Evolutionary conservation across 352 stramenopile genomes (phyloP).

Genomic region (Phytophthora citricola): DNA sequence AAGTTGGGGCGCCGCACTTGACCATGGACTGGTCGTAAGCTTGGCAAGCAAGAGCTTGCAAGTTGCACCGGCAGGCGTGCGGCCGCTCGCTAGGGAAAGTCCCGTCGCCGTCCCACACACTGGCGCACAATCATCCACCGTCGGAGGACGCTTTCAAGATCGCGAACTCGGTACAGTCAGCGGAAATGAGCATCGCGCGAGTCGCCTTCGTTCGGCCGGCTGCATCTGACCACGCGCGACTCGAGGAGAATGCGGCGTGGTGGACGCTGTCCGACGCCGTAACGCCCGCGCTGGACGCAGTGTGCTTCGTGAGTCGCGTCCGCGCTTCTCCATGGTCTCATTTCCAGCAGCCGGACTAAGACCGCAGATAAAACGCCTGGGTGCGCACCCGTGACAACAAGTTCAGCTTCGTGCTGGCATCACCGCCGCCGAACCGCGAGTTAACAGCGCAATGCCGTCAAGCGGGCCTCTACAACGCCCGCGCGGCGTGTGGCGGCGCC

Average conservation of each 20-base stretch:
- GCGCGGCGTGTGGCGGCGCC: constrained; percentile 2
- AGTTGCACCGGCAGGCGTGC: not conserved
- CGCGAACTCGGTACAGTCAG: constrained; percentile 2
- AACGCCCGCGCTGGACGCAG: constrained; percentile 14
- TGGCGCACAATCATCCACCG: constrained; percentile 6
- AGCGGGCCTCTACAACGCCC: constrained; percentile 12
- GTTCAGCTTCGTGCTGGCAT: constrained; percentile 30
- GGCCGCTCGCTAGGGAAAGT: constrained; percentile 18
- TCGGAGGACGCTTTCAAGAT: constrained; percentile 4
- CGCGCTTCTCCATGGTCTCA: constrained; percentile 22
- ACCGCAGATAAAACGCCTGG: constrained; percentile 13
- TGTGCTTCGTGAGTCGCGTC: constrained; percentile 5
- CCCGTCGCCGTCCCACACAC: constrained; percentile 3
- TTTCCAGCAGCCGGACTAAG: constrained; percentile 28
- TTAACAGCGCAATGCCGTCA: constrained; percentile 19
- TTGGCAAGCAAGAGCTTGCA: constrained; percentile 22
- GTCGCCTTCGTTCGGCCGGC: constrained; percentile 4
- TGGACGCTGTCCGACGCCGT: constrained; percentile 15
- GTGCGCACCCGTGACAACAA: constrained; percentile 34
- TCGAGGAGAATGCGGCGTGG: constrained; percentile 1
- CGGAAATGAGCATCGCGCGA: not conserved
- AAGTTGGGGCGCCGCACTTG: constrained; percentile 19
- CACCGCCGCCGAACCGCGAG: constrained; percentile 8
- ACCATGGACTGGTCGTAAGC: constrained; percentile 6
- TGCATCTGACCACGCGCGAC: constrained; percentile 22